Conservation (phyloP, 2,329 filamentous ascomycete species). For the Penicillium sp. region DNA sequence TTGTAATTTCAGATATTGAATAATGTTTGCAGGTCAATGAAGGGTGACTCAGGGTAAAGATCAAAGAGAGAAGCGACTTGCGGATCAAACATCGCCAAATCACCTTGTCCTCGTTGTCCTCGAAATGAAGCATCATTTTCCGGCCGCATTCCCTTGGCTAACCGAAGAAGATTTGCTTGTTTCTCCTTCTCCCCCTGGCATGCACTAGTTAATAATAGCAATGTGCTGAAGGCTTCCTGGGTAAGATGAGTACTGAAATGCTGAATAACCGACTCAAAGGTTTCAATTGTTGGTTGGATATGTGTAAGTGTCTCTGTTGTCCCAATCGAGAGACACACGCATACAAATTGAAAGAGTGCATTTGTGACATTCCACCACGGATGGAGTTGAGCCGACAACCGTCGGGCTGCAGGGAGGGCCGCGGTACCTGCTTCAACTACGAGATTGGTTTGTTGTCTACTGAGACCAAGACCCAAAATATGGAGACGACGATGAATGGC, state of each 20-base stretch:
- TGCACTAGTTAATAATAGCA: background rate
- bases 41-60: background rate
- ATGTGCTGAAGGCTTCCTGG: background rate
- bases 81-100: background rate
- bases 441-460: constrained; percentile 29
- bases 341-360: constrained; percentile 46
- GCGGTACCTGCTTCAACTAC: constrained; percentile 38
- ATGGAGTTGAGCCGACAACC: constrained; percentile 34
- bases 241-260: constrained; percentile 27
- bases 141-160: background rate
- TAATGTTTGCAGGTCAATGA: background rate
- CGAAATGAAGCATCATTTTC: background rate
- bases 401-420: constrained; percentile 37
- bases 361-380: constrained; percentile 49
- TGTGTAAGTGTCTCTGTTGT: constrained; percentile 38
- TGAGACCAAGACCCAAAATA: constrained; percentile 38
- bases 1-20: background rate
- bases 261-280: constrained; percentile 40
- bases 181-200: background rate
- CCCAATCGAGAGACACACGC: constrained; percentile 44
- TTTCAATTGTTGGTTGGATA: constrained; percentile 39
- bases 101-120: background rate
- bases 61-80: background rate
- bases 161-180: background rate
- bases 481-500: constrained; percentile 45